These are phyloP conservation scores for Pleoardoris graminearum DNA, from an alignment of 2,329 filamentous ascomycete genomes.

Conservation along the genomic window DNA sequence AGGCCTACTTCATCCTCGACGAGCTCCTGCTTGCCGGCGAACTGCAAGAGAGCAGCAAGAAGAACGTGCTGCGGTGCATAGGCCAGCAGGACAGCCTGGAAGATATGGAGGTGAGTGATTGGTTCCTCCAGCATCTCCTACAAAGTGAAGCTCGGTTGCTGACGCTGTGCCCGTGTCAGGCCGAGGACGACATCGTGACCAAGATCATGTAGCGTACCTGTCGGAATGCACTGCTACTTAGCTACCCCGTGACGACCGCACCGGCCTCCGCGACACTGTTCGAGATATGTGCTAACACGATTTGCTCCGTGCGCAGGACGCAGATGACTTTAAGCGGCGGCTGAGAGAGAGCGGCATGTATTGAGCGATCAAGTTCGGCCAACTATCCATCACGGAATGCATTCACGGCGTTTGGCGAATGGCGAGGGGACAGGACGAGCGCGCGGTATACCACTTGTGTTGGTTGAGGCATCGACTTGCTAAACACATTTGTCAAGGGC, in stretches of 20 bases:
- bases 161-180: slow-evolving; percentile 60
- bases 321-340: slow-evolving; percentile 35
- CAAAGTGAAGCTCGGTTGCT: slow-evolving; percentile 41
- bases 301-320: slow-evolving; percentile 29
- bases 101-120: slow-evolving; percentile 91
- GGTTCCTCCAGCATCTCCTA: slow-evolving; percentile 20
- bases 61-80: slow-evolving; percentile 95
- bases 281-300: slow-evolving; percentile 33
- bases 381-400: slow-evolving; percentile 14
- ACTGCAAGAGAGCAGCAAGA: slow-evolving; percentile 98
- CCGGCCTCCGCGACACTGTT: slow-evolving; percentile 18
- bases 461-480: slow-evolving; percentile 20
- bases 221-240: slow-evolving; percentile 14
- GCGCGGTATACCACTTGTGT: slow-evolving; percentile 34
- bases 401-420: slow-evolving; percentile 28
- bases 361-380: slow-evolving; percentile 17
- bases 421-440: slow-evolving; percentile 19
- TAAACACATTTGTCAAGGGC: slow-evolving; percentile 26
- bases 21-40: slow-evolving; percentile 94
- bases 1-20: slow-evolving; percentile 98
- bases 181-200: slow-evolving; percentile 81
- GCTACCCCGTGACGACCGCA: slow-evolving; percentile 11
- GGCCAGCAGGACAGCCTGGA: slow-evolving; percentile 96
- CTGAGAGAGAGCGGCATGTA: slow-evolving; percentile 38
- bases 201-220: slow-evolving; percentile 71